phyloP scores from a whole-genome alignment of 257 asterid species.

The Solanum lycopersicoides region DNA sequence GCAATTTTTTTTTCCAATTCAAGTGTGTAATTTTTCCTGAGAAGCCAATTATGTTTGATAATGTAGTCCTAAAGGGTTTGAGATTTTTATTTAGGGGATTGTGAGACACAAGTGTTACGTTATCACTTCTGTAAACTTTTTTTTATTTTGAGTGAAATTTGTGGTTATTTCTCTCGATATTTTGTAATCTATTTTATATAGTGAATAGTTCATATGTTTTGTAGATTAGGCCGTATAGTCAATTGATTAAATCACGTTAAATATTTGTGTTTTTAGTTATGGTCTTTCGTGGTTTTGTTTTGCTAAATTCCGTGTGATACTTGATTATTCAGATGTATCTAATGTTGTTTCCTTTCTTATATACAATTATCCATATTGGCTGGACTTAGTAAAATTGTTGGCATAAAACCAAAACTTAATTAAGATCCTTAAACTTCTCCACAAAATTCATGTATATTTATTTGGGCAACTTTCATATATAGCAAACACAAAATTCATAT shows the following conservation, averaged over 20 bases:
- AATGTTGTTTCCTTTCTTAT: neutral
- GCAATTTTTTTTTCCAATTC: neutral
- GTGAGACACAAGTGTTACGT: neutral
- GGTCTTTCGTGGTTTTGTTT: too few species aligned
- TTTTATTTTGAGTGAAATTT: neutral
- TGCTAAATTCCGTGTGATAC: neutral
- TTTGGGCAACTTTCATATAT: too few species aligned
- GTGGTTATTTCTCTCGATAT: neutral
- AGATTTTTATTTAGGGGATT: neutral
- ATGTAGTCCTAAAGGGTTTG: neutral
- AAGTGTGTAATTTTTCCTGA: neutral
- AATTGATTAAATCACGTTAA: neutral
- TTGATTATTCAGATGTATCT: neutral
- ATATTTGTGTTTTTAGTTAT: neutral
- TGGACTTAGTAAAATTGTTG: neutral
- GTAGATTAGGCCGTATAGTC: neutral
- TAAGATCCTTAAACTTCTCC: neutral
- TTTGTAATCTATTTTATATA: too few species aligned
- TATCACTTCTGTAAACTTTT: neutral
- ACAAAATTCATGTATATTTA: neutral
- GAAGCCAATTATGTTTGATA: neutral
- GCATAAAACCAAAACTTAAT: neutral
- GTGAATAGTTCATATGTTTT: neutral
- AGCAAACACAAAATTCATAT: too few species aligned
- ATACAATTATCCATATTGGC: neutral